Evolutionary conservation across 169 alveolate genomes (phyloP).

Genomic region (Theileria parva): DNA sequence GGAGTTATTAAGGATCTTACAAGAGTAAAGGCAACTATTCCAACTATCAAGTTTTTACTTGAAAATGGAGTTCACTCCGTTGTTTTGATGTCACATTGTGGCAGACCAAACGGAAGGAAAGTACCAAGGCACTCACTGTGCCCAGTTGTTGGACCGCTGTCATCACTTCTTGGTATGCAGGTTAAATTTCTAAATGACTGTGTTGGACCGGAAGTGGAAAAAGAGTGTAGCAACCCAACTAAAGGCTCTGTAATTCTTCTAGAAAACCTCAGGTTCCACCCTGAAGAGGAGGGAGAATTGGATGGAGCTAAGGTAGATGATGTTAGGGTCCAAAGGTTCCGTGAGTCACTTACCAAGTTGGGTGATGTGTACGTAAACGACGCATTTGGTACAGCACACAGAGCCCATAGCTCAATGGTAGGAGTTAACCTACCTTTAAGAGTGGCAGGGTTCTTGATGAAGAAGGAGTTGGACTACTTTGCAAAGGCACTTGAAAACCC

Average conservation of each 20-base stretch:
- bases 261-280: constrained; percentile 96
- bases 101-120: constrained; percentile 96
- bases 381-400: constrained; percentile 98
- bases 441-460: constrained; percentile 94
- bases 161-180: constrained; percentile 76
- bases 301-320: constrained; percentile 77
- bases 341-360: constrained; percentile 87
- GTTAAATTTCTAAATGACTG: constrained; percentile 92
- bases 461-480: constrained; percentile 95
- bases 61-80: constrained; percentile 89
- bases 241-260: constrained; percentile 89
- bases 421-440: constrained; percentile 87
- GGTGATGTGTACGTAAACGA: constrained; percentile 96
- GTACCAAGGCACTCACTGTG: constrained; percentile 86
- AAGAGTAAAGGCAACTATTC: constrained; percentile 92
- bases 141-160: constrained; percentile 90
- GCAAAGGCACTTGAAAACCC: constrained; percentile 93
- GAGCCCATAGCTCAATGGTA: constrained; percentile 97
- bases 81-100: constrained; percentile 93
- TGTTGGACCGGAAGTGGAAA: constrained; percentile 91
- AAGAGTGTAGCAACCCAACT: constrained; percentile 82
- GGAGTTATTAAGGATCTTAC: constrained; percentile 90
- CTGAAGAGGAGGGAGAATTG: constrained; percentile 96
- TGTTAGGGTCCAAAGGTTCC: constrained; percentile 85
- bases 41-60: constrained; percentile 89